Percentiles rank a stretch among this genome's conserved stretches.
These are phyloP conservation scores for Ophiostoma himal-ulmi DNA, from an alignment of 2,329 filamentous ascomycete species.

Conservation along the genomic window DNA sequence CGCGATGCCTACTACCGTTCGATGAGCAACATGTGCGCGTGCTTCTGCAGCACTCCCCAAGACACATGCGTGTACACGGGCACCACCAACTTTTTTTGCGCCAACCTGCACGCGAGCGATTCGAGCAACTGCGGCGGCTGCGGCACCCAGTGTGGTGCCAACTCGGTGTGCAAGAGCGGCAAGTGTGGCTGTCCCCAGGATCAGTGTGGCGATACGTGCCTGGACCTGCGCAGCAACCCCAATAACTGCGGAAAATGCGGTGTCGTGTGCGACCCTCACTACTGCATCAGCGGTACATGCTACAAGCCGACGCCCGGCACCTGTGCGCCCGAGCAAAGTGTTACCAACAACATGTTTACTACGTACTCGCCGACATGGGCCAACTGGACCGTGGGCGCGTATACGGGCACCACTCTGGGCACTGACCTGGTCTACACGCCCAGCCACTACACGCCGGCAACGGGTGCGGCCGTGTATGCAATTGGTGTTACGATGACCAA, in stretches of 20 bases:
- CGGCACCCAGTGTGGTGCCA: constrained; percentile 18
- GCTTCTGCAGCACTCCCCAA: constrained; percentile 17
- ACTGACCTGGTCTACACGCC: not conserved
- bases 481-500: constrained; percentile 16
- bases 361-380: constrained; percentile 20
- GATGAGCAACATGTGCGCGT: constrained; percentile 16
- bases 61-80: constrained; percentile 14
- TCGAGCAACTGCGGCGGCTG: constrained; percentile 16
- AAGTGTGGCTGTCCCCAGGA: constrained; percentile 17
- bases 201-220: constrained; percentile 18
- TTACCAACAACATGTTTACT: constrained; percentile 20
- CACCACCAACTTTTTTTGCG: constrained; percentile 12
- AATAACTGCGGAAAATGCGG: constrained; percentile 18
- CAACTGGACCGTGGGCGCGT: constrained; percentile 20
- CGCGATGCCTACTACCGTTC: constrained; percentile 17
- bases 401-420: constrained; percentile 9
- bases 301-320: constrained; percentile 14
- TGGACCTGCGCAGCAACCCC: constrained; percentile 18
- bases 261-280: constrained; percentile 16
- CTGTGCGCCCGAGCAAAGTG: constrained; percentile 19
- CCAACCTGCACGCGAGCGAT: constrained; percentile 11
- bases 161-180: constrained; percentile 17
- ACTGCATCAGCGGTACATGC: constrained; percentile 19
- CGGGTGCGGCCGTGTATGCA: not conserved
- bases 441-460: not conserved